These are phyloP conservation scores for Rauvolfia tetraphylla DNA, from an alignment of 257 asterid species.

Conservation along the genomic window DNA sequence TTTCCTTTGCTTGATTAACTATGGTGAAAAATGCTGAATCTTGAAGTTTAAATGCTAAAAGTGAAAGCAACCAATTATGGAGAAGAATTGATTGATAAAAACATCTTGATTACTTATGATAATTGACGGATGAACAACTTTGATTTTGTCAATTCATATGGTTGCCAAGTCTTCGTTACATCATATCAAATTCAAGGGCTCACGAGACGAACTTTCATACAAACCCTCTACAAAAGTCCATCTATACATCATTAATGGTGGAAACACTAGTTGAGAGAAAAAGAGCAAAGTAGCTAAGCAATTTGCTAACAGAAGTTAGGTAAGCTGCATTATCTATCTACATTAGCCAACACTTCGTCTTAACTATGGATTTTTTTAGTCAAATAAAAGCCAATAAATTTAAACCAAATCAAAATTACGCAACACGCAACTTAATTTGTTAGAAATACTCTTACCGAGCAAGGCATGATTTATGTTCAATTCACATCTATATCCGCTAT, in stretches of 20 bases:
- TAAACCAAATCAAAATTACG: no score
- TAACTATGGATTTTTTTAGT: no score
- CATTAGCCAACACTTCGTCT: background rate
- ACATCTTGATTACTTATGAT: background rate
- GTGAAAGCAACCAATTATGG: background rate
- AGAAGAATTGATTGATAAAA: background rate
- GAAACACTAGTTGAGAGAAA: background rate
- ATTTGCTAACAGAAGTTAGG: background rate
- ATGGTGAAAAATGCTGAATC: background rate
- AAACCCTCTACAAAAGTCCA: background rate
- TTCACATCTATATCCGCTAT: no score
- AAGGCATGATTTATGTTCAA: no score
- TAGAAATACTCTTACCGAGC: no score
- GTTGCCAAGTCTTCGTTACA: background rate
- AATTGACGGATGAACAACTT: conserved; percentile 6
- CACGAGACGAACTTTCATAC: background rate
- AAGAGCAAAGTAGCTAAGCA: background rate
- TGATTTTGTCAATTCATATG: background rate
- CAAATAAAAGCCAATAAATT: background rate
- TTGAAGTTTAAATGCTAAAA: background rate
- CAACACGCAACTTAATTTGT: no score
- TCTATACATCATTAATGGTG: background rate
- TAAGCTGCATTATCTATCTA: background rate
- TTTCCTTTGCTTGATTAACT: no score
- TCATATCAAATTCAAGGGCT: background rate